phyloP scores from a whole-genome alignment of 2,329 filamentous ascomycete species.

The Penicillium sp. region DNA sequence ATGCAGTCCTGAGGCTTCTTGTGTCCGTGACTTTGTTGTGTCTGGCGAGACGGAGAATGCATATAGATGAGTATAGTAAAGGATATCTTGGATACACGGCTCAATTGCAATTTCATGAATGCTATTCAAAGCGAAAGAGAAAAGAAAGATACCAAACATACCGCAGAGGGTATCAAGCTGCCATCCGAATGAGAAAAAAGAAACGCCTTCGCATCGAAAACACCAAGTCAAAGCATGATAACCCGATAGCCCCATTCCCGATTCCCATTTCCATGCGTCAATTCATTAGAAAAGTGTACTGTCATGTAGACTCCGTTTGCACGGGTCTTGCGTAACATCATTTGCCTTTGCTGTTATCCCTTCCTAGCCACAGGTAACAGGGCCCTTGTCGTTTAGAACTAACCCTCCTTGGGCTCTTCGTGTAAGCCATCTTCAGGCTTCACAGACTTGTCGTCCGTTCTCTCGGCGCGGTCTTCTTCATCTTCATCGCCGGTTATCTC shows the following conservation, averaged over 20 bases:
- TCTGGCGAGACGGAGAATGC: not conserved
- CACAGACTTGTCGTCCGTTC: conserved; percentile 34
- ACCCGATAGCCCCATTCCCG: conserved; percentile 6
- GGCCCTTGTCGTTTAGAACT: conserved; percentile 1
- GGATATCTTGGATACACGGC: conserved; percentile 6
- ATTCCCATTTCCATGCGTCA: conserved; percentile 18
- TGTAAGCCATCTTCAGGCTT: conserved; percentile 13
- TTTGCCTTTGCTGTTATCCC: conserved; percentile 8
- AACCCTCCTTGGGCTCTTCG: conserved; percentile 10
- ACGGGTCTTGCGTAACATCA: conserved; percentile 16
- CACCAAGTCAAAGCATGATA: conserved; percentile 10
- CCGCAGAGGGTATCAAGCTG: conserved; percentile 21
- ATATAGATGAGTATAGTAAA: not conserved
- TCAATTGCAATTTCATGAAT: conserved; percentile 10
- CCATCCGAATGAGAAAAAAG: conserved; percentile 5
- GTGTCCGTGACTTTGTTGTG: too few relatives aligned
- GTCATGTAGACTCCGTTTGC: conserved; percentile 1
- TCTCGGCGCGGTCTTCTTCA: conserved; percentile 27
- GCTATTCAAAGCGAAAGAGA: conserved; percentile 6
- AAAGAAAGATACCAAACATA: conserved; percentile 15
- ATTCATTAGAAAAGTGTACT: conserved; percentile 17
- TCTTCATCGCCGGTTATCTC: conserved; percentile 40
- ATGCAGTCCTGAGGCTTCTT: too few relatives aligned
- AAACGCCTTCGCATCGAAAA: conserved; percentile 4
- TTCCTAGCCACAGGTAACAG: not conserved